Evolutionary conservation across 2,329 filamentous ascomycete genomes (phyloP).

Genomic region (Madurella fahalii): DNA sequence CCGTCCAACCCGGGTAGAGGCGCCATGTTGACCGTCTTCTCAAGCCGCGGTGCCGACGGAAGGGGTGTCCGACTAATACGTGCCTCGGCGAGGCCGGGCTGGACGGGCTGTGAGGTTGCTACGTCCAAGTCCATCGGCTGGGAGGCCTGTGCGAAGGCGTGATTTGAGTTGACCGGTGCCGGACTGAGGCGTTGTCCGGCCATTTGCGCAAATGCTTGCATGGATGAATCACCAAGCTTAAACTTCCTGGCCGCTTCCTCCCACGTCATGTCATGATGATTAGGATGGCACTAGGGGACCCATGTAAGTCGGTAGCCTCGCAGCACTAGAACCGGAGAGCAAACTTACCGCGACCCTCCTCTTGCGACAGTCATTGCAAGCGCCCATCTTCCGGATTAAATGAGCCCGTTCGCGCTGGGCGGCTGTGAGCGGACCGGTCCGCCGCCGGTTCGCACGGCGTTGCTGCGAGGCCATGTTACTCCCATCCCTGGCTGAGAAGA

Average conservation of each 20-base stretch:
- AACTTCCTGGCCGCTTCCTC: slow-evolving; percentile 55
- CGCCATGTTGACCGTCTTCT: slow-evolving; percentile 43
- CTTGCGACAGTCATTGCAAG: slow-evolving; percentile 53
- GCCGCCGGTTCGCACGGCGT: slow-evolving; percentile 53
- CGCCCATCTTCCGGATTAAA: slow-evolving; percentile 56
- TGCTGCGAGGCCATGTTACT: slow-evolving; percentile 49
- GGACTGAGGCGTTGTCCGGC: slow-evolving; percentile 46
- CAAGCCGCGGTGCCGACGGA: slow-evolving; percentile 52
- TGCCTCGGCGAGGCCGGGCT: slow-evolving; percentile 42
- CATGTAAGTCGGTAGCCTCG: background rate
- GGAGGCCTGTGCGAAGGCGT: slow-evolving; percentile 42
- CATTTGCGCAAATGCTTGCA: slow-evolving; percentile 46
- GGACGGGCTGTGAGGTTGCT: slow-evolving; percentile 34
- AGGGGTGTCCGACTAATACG: slow-evolving; percentile 51
- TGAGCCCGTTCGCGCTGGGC: slow-evolving; percentile 57
- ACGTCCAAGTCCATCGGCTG: slow-evolving; percentile 56
- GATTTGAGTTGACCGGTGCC: slow-evolving; percentile 36
- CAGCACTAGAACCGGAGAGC: background rate
- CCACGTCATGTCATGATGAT: slow-evolving; percentile 59
- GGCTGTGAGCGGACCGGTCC: slow-evolving; percentile 55
- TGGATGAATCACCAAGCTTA: slow-evolving; percentile 47
- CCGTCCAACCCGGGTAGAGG: slow-evolving; percentile 47
- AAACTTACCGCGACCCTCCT: slow-evolving; percentile 55
- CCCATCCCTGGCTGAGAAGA: slow-evolving; percentile 54
- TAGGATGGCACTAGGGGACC: slow-evolving; percentile 49